Conservation (phyloP, 1,284 basidiomycete genomes). For the Anthracocystis walkeri region DNA sequence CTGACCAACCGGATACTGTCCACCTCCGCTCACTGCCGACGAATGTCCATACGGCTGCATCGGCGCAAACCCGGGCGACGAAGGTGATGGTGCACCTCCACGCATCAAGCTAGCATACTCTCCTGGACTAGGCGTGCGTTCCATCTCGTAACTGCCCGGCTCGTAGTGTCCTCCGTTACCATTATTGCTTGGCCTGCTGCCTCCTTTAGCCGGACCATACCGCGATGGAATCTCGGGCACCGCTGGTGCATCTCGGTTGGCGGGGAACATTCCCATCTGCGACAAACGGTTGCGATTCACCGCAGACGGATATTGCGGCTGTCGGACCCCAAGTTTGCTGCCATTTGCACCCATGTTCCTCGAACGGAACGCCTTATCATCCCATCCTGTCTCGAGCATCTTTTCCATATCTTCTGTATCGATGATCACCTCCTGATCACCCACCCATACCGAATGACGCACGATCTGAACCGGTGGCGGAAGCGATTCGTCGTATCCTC, state of each 20-base stretch:
- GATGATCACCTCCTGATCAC: conserved; percentile 55
- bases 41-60: conserved; percentile 42
- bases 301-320: conserved; percentile 44
- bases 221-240: conserved; percentile 52
- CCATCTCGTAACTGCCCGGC: conserved; percentile 50
- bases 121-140: conserved; percentile 46
- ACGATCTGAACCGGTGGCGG: conserved; percentile 62
- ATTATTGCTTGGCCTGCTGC: not conserved
- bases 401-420: conserved; percentile 62
- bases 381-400: conserved; percentile 63
- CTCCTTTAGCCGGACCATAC: conserved; percentile 14
- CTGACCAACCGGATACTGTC: conserved; percentile 9
- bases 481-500: conserved; percentile 64
- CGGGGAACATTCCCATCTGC: conserved; percentile 45
- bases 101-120: conserved; percentile 55
- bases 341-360: conserved; percentile 12
- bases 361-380: conserved; percentile 47
- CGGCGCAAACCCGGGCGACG: conserved; percentile 35
- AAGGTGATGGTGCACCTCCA: conserved; percentile 40
- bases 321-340: conserved; percentile 11
- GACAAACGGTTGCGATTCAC: conserved; percentile 36
- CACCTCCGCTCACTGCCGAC: conserved; percentile 37
- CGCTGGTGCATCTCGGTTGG: conserved; percentile 29
- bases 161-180: conserved; percentile 17
- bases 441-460: conserved; percentile 59